These are phyloP conservation scores for Pseudozyma hubeiensis DNA, from an alignment of 1,284 basidiomycete genomes.

Conservation along the genomic window DNA sequence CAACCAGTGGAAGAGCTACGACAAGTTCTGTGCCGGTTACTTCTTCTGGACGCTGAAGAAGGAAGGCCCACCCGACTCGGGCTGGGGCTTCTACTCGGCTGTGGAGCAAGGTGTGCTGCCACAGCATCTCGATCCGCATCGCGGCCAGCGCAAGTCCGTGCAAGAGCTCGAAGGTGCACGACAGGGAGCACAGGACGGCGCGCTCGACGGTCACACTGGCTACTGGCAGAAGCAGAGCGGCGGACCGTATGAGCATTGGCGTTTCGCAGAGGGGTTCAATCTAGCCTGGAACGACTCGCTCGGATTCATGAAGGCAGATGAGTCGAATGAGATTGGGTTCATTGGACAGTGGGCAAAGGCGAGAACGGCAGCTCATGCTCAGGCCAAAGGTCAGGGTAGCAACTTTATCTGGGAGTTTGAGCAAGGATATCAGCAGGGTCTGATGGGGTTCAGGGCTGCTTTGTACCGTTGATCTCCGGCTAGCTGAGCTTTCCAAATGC, in stretches of 20 bases:
- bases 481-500: not conserved
- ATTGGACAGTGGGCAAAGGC: slow-evolving; percentile 74
- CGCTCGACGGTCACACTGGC: slow-evolving; percentile 27
- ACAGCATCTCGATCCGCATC: slow-evolving; percentile 46
- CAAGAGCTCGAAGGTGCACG: slow-evolving; percentile 33
- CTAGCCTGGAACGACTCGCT: slow-evolving; percentile 80
- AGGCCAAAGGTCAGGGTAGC: slow-evolving; percentile 69
- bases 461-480: slow-evolving; percentile 20
- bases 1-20: slow-evolving; percentile 79
- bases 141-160: slow-evolving; percentile 23
- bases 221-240: slow-evolving; percentile 61
- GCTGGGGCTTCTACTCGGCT: slow-evolving; percentile 82
- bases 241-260: slow-evolving; percentile 75
- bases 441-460: slow-evolving; percentile 53
- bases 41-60: slow-evolving; percentile 93
- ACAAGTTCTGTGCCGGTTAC: slow-evolving; percentile 78
- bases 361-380: slow-evolving; percentile 72
- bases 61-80: slow-evolving; percentile 76
- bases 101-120: slow-evolving; percentile 77
- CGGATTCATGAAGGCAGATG: slow-evolving; percentile 71
- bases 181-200: slow-evolving; percentile 25
- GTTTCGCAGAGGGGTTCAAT: slow-evolving; percentile 77
- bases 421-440: slow-evolving; percentile 74
- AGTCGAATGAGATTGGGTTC: slow-evolving; percentile 76
- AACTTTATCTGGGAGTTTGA: slow-evolving; percentile 69